phyloP scores from a whole-genome alignment of 2,329 filamentous ascomycete genomes.

The Colletotrichum nymphaeae region DNA sequence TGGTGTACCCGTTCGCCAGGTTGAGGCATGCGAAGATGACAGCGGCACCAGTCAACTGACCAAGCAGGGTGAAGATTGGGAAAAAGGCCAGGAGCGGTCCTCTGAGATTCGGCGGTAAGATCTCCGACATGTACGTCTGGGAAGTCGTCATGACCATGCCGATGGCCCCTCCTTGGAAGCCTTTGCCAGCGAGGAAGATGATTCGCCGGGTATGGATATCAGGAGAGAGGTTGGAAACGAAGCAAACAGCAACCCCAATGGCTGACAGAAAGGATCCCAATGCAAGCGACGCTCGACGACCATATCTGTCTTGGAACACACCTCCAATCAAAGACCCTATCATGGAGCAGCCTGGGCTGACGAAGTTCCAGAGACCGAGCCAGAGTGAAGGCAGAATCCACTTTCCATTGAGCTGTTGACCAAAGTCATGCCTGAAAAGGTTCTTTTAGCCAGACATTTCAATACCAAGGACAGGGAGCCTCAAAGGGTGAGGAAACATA shows the following conservation, averaged over 20 bases:
- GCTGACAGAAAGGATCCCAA: constrained; percentile 50
- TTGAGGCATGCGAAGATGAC: constrained; percentile 50
- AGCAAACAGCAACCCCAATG: constrained; percentile 47
- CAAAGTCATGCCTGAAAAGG: constrained; percentile 45
- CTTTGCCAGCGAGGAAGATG: constrained; percentile 57
- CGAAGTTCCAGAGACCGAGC: constrained; percentile 57
- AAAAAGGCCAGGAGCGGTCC: constrained; percentile 61
- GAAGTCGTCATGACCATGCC: constrained; percentile 56
- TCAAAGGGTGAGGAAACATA: constrained; percentile 4
- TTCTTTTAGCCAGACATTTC: not conserved
- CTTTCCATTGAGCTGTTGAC: constrained; percentile 42
- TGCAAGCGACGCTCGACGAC: constrained; percentile 49
- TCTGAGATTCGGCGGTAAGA: constrained; percentile 56
- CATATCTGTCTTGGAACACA: constrained; percentile 52
- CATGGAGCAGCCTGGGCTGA: constrained; percentile 50
- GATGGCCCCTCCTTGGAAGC: constrained; percentile 57
- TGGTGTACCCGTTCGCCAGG: constrained; percentile 48
- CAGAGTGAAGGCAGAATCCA: constrained; percentile 55
- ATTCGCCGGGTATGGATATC: constrained; percentile 44
- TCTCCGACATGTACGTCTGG: constrained; percentile 62
- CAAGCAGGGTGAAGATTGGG: constrained; percentile 60
- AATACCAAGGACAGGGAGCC: not conserved
- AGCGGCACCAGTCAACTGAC: constrained; percentile 57
- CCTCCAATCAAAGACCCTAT: constrained; percentile 51
- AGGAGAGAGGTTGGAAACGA: constrained; percentile 37